Conservation (phyloP, 148 eudicot species). For the Talinum fruticosum region DNA sequence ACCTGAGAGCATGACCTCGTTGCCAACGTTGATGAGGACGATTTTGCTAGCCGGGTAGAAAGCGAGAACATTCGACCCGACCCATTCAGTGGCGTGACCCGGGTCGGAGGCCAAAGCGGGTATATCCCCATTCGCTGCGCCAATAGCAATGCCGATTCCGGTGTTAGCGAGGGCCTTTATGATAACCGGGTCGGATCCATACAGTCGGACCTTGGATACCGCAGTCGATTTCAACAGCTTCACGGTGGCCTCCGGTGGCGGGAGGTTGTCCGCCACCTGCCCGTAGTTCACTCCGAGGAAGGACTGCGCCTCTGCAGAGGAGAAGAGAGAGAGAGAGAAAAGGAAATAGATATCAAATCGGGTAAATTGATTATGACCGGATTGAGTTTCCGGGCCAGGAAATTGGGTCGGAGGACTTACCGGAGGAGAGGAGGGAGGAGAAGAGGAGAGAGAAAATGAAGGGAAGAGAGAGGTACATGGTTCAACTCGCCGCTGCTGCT, state of each 20-base stretch:
- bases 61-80: conserved; percentile 56
- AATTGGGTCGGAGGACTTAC: background rate
- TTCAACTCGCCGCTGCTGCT: background rate
- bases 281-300: conserved; percentile 90
- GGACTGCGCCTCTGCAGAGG: conserved; percentile 51
- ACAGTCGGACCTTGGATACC: conserved; percentile 70
- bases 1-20: conserved; percentile 72
- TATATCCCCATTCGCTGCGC: conserved; percentile 75
- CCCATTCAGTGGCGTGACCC: conserved; percentile 75
- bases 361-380: background rate
- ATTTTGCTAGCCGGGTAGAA: conserved; percentile 67
- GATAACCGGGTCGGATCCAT: conserved; percentile 73
- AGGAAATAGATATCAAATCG: background rate
- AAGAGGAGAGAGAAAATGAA: conserved; percentile 16
- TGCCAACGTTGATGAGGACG: conserved; percentile 68
- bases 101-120: conserved; percentile 79
- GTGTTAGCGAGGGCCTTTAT: conserved; percentile 71
- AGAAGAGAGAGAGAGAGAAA: background rate
- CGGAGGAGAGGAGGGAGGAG: conserved; percentile 17
- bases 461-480: conserved; percentile 18
- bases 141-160: conserved; percentile 68
- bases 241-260: conserved; percentile 62
- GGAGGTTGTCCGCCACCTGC: conserved; percentile 76
- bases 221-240: conserved; percentile 60
- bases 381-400: background rate